Evolutionary conservation across 148 eudicot species (phyloP).

Genomic region (Heliosperma pusillum): DNA sequence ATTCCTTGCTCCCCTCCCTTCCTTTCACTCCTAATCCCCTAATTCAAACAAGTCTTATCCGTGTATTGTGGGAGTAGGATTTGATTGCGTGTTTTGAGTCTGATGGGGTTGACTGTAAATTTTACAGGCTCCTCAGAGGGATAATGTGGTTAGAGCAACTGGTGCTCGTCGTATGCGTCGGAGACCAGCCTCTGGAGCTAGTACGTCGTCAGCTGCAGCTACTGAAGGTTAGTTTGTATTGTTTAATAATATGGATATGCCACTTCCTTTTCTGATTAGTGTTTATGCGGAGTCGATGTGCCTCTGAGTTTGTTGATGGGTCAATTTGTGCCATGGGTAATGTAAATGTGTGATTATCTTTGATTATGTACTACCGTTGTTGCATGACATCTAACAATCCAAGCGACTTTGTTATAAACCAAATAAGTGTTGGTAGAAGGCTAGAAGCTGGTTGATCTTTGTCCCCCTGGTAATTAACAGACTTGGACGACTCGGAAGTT

Average conservation of each 20-base stretch:
- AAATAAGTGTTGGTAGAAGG: background rate
- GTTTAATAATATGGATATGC: background rate
- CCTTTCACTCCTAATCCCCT: too few species aligned
- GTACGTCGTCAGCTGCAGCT: conserved; percentile 66
- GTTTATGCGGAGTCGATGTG: conserved; percentile 4
- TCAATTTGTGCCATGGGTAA: background rate
- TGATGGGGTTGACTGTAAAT: conserved; percentile 8
- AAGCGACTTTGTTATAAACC: background rate
- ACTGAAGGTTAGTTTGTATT: conserved; percentile 47
- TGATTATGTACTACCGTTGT: background rate
- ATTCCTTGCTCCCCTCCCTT: too few species aligned
- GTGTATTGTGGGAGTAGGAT: background rate
- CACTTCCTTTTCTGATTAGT: background rate
- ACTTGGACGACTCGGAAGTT: background rate
- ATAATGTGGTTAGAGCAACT: conserved; percentile 64
- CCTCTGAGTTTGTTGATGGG: background rate
- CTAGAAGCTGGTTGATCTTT: background rate
- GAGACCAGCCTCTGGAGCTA: conserved; percentile 73
- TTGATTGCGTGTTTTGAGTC: background rate
- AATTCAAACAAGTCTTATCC: too few species aligned
- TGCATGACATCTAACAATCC: background rate
- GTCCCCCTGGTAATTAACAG: background rate
- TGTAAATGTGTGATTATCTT: background rate
- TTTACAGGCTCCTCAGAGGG: conserved; percentile 59
- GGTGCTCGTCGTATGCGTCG: conserved; percentile 84